A percentile compares a stretch with the other conserved stretches of the same genome.
Conservation (phyloP, 1,139 yeast genomes). For the Yamadazyma sp. region DNA sequence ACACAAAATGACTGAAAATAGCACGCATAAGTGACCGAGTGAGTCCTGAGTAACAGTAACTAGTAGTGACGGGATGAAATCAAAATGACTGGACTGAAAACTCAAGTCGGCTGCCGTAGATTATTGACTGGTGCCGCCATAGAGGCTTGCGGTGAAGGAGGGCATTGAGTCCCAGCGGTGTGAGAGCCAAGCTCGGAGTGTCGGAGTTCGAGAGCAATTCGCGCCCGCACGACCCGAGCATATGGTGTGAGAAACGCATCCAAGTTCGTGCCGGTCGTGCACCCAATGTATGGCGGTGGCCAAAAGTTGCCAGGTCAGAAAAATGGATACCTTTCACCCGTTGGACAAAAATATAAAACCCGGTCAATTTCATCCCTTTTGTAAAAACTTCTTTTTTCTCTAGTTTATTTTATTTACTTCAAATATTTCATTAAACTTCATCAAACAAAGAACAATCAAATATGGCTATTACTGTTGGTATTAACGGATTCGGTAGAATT, state of each 20-base stretch:
- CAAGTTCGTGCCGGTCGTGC: slow-evolving; percentile 1
- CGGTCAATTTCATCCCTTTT: slow-evolving; percentile 8
- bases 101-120: too few relatives aligned
- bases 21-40: too few relatives aligned
- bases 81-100: too few relatives aligned
- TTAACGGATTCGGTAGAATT: slow-evolving; percentile 88
- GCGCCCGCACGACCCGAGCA: slow-evolving; percentile 1
- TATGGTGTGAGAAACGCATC: neutral
- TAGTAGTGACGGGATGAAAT: too few relatives aligned
- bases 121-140: too few relatives aligned
- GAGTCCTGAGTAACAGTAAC: too few relatives aligned
- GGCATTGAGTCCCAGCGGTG: too few relatives aligned
- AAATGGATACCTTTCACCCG: slow-evolving; percentile 22
- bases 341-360: slow-evolving; percentile 15
- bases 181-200: slow-evolving; percentile 7
- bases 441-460: slow-evolving; percentile 1
- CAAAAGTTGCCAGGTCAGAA: neutral
- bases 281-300: slow-evolving; percentile 2
- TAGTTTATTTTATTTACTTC: slow-evolving; percentile 1
- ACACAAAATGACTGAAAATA: too few relatives aligned
- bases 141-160: too few relatives aligned
- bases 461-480: slow-evolving; percentile 61
- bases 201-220: slow-evolving; percentile 4
- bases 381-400: neutral
- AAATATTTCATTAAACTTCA: slow-evolving; percentile 5